Evolutionary conservation across 2,329 filamentous ascomycete genomes (phyloP).

Genomic region (Ceratocystis huliohia): DNA sequence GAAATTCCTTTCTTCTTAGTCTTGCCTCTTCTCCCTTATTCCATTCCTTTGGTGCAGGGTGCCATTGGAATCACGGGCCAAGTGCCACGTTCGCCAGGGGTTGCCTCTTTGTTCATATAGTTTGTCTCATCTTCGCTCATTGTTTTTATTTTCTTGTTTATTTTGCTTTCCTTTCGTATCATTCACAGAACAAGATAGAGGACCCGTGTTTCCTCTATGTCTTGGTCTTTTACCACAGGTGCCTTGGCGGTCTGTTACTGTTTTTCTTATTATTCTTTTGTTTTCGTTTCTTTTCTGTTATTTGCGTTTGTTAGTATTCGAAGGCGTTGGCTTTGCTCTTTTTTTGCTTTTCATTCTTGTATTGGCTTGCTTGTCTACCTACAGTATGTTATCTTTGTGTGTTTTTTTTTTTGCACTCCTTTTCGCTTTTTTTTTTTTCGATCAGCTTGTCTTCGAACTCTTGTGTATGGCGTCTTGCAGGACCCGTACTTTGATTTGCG

Average conservation of each 20-base stretch:
- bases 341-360: neutral
- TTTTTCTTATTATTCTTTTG: neutral
- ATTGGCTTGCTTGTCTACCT: no score
- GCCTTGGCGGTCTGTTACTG: neutral
- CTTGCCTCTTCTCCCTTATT: neutral
- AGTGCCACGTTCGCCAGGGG: neutral
- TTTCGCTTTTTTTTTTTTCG: neutral
- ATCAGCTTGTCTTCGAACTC: neutral
- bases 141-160: constrained; percentile 1
- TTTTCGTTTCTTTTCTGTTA: neutral
- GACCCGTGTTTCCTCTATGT: neutral
- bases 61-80: neutral
- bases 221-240: constrained; percentile 9
- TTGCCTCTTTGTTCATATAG: neutral
- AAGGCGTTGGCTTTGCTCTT: neutral
- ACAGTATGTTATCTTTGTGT: constrained; percentile 1
- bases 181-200: constrained; percentile 6
- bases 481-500: neutral
- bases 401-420: neutral
- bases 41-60: neutral
- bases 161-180: neutral
- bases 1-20: neutral
- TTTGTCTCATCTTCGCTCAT: neutral
- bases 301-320: neutral
- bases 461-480: neutral